Percentiles rank a stretch among this genome's conserved stretches.
Conservation (phyloP, 192 early-diverging fungal species). For the Coemansia sp. region DNA sequence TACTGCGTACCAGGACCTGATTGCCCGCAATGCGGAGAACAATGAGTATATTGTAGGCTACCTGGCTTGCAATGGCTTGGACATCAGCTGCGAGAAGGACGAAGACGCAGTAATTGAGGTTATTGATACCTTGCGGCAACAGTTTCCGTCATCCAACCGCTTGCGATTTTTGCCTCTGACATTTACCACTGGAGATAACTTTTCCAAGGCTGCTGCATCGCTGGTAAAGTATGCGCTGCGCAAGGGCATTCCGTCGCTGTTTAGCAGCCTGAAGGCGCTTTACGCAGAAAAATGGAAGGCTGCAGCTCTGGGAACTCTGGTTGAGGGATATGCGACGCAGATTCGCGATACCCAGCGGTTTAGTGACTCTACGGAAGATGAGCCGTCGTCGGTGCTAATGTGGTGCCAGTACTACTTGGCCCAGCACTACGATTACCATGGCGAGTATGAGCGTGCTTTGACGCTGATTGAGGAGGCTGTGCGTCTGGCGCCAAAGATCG, state of each 20-base stretch:
- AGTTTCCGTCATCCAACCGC: slow-evolving; percentile 81
- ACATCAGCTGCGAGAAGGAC: slow-evolving; percentile 24
- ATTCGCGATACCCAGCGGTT: slow-evolving; percentile 46
- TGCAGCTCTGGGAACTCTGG: slow-evolving; percentile 63
- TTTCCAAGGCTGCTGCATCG: slow-evolving; percentile 60
- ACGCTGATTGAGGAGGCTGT: slow-evolving; percentile 78
- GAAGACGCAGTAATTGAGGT: slow-evolving; percentile 45
- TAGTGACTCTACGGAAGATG: slow-evolving; percentile 54
- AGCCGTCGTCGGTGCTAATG: slow-evolving; percentile 74
- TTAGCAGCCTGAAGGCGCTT: slow-evolving; percentile 74
- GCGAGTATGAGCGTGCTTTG: slow-evolving; percentile 69
- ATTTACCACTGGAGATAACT: slow-evolving; percentile 67
- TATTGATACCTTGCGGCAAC: slow-evolving; percentile 54
- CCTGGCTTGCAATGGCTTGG: slow-evolving; percentile 52
- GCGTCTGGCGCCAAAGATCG: slow-evolving; percentile 80
- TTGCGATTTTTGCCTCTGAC: slow-evolving; percentile 75
- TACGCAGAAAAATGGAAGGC: slow-evolving; percentile 68
- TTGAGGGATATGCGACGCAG: slow-evolving; percentile 60
- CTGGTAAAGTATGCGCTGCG: slow-evolving; percentile 72
- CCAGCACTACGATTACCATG: slow-evolving; percentile 79
- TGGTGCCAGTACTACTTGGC: slow-evolving; percentile 94
- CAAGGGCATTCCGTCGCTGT: slow-evolving; percentile 94
- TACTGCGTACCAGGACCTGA: slow-evolving; percentile 68
- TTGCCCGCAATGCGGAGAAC: slow-evolving; percentile 81
- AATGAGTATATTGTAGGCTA: slow-evolving; percentile 69